phyloP scores from a whole-genome alignment of 106 monocot genomes.

The Apostasia ramifera region DNA sequence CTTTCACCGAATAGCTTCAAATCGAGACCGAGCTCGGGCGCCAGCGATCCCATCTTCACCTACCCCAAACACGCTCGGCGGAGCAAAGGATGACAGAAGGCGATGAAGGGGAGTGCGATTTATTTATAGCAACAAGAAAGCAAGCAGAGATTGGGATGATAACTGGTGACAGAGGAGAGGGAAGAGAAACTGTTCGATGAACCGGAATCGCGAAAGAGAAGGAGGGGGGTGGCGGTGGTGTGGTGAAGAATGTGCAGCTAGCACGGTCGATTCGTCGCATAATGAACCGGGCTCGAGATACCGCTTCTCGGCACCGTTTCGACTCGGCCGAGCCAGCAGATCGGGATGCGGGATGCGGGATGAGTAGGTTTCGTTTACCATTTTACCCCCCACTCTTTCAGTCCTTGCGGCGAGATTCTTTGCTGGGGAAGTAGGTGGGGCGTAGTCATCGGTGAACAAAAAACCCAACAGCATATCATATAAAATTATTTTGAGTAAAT shows the following conservation, averaged over 20 bases:
- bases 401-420: constrained; percentile 1
- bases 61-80: background rate
- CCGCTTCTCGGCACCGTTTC: constrained; percentile 6
- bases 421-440: constrained; percentile 2
- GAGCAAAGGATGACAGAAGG: background rate
- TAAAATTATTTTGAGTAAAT: too few species aligned
- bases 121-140: background rate
- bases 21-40: constrained; percentile 42
- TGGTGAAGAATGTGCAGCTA: background rate
- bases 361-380: background rate
- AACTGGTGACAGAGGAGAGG: background rate
- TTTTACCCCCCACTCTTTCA: background rate
- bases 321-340: background rate
- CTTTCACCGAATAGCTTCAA: constrained; percentile 31
- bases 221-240: background rate
- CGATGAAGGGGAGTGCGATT: background rate
- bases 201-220: constrained; percentile 1
- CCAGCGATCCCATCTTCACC: constrained; percentile 18
- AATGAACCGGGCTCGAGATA: constrained; percentile 10
- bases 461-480: too few species aligned
- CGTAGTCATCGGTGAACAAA: constrained; percentile 5
- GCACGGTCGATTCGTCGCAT: constrained; percentile 14
- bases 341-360: background rate
- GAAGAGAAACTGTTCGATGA: constrained; percentile 3
- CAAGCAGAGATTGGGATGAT: background rate